These are phyloP conservation scores for Rhodotorula sp. DNA, from an alignment of 1,284 basidiomycete species.

Conservation along the genomic window DNA sequence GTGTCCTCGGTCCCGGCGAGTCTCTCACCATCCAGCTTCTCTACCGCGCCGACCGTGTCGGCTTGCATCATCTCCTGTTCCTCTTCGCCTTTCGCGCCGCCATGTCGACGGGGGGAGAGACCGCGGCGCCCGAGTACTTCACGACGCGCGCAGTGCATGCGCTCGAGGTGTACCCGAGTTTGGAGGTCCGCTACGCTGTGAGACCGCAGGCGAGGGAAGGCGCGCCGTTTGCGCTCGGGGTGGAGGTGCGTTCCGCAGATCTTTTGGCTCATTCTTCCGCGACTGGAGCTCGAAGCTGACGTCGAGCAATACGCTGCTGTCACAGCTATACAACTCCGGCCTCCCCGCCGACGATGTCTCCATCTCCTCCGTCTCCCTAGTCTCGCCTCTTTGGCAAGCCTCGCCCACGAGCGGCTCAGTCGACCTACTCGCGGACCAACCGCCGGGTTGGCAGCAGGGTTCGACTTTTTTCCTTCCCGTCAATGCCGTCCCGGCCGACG, in stretches of 20 bases:
- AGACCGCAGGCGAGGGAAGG: constrained; percentile 1
- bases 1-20: constrained; percentile 21
- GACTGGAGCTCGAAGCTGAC: too few relatives aligned
- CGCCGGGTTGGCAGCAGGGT: constrained; percentile 26
- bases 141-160: constrained; percentile 10
- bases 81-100: constrained; percentile 23
- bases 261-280: too few relatives aligned
- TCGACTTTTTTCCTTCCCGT: constrained; percentile 9
- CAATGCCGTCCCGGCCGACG: neutral
- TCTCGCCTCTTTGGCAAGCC: constrained; percentile 27
- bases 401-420: neutral
- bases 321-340: constrained; percentile 26
- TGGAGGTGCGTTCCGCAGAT: constrained; percentile 35
- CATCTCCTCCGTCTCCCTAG: constrained; percentile 21
- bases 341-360: constrained; percentile 27
- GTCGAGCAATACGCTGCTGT: neutral
- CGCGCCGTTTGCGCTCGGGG: constrained; percentile 9
- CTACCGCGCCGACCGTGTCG: constrained; percentile 21
- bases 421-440: neutral
- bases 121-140: constrained; percentile 11
- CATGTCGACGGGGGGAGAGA: neutral
- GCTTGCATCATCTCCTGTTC: constrained; percentile 5
- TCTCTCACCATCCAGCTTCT: constrained; percentile 14
- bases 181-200: constrained; percentile 17
- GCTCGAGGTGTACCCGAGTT: constrained; percentile 34